Evolutionary conservation across 805 yeast genomes (phyloP).

Genomic region (Candida nonsorbophila): DNA sequence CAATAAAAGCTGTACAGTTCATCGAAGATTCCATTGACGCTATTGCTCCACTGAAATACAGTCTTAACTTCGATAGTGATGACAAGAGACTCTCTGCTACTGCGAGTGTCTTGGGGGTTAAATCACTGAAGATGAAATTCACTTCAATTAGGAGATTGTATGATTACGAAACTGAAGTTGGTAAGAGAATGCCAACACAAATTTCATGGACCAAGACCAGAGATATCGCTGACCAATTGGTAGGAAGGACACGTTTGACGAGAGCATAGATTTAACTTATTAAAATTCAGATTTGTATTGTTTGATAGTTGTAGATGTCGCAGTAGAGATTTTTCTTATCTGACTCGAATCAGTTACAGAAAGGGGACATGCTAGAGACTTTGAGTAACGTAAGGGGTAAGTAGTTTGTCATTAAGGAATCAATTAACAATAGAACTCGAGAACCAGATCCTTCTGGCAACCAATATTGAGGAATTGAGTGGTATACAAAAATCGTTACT

Average conservation of each 20-base stretch:
- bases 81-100: conserved; percentile 37
- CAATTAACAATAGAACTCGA: too few relatives aligned
- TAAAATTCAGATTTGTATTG: neutral
- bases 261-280: conserved; percentile 3
- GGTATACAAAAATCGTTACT: neutral
- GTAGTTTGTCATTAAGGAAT: too few relatives aligned
- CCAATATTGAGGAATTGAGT: too few relatives aligned
- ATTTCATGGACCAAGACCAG: conserved; percentile 79
- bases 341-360: too few relatives aligned
- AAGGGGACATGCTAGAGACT: too few relatives aligned
- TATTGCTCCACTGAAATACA: conserved; percentile 17
- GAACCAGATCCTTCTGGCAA: too few relatives aligned
- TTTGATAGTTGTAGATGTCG: neutral
- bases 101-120: conserved; percentile 80
- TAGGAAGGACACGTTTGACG: conserved; percentile 50
- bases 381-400: too few relatives aligned
- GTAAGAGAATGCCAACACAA: conserved; percentile 79
- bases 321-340: too few relatives aligned
- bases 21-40: conserved; percentile 51
- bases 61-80: conserved; percentile 27
- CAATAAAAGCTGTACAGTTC: conserved; percentile 84
- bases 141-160: conserved; percentile 70
- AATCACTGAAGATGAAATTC: conserved; percentile 70
- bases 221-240: conserved; percentile 78
- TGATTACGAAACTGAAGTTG: conserved; percentile 81